phyloP scores from a whole-genome alignment of 2,329 filamentous ascomycete species.

The Pseudocercospora eumusae region DNA sequence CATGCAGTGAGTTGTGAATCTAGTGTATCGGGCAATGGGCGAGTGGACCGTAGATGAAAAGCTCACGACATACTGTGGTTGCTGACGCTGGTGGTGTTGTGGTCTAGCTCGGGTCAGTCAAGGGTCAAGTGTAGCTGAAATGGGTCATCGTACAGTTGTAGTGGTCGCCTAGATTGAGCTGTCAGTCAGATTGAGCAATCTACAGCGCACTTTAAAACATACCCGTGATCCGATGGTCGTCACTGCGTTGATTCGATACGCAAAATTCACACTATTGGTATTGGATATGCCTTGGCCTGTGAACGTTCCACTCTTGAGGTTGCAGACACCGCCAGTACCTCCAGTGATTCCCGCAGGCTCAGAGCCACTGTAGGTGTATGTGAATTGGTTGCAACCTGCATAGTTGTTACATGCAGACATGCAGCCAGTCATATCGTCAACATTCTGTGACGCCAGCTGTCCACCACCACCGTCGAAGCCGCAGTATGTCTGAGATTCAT shows the following conservation, averaged over 20 bases:
- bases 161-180: background rate
- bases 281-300: background rate
- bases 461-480: background rate
- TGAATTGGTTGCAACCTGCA: constrained; percentile 4
- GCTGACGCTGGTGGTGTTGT: background rate
- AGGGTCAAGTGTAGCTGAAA: background rate
- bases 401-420: constrained; percentile 6
- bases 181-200: background rate
- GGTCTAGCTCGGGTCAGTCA: background rate
- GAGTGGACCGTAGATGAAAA: constrained; percentile 7
- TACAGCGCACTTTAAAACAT: background rate
- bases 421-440: constrained; percentile 11
- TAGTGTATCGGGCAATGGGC: constrained; percentile 6
- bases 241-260: constrained; percentile 7
- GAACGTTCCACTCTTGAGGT: constrained; percentile 1
- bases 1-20: constrained; percentile 5
- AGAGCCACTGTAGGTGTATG: background rate
- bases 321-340: constrained; percentile 2
- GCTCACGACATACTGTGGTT: constrained; percentile 11
- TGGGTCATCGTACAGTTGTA: background rate
- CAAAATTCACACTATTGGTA: background rate
- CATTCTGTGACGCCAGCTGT: background rate
- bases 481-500: background rate
- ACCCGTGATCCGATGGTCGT: background rate
- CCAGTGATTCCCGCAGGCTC: constrained; percentile 4